Percentiles rank a stretch among this genome's conserved stretches.
Conservation (phyloP, 768 basidiomycete genomes). For the Leccinum olivaceopallidum region DNA sequence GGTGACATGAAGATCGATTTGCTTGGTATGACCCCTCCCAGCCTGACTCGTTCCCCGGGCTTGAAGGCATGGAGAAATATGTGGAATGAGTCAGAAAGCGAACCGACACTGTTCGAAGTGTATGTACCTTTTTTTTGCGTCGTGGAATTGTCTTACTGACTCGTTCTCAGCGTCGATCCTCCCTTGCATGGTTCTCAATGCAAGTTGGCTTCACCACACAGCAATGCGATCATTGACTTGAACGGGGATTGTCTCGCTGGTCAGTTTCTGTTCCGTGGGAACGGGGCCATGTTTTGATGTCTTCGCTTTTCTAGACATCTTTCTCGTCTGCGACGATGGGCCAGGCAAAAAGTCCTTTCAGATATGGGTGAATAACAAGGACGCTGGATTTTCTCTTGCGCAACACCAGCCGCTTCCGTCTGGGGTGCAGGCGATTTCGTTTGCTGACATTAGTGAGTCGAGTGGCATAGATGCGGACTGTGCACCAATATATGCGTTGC, state of each 20-base stretch:
- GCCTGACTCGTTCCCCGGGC: conserved; percentile 30
- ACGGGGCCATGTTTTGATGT: conserved; percentile 1
- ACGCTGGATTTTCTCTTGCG: conserved; percentile 68
- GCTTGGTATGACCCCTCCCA: conserved; percentile 60
- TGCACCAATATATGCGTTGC: conserved; percentile 10
- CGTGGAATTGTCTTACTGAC: conserved; percentile 6
- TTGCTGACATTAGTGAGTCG: conserved; percentile 83
- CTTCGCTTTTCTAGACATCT: conserved; percentile 59
- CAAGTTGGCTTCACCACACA: conserved; percentile 83
- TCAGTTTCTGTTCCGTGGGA: conserved; percentile 21
- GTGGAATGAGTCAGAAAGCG: conserved; percentile 60
- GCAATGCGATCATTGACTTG: conserved; percentile 91
- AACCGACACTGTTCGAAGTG: conserved; percentile 65
- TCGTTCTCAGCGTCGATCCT: conserved; percentile 49
- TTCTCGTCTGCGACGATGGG: conserved; percentile 80
- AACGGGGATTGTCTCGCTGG: conserved; percentile 96
- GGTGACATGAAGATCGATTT: conserved; percentile 91
- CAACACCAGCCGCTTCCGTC: conserved; percentile 68
- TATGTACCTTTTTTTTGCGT: conserved; percentile 35
- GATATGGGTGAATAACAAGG: conserved; percentile 90
- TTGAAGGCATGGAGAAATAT: conserved; percentile 81
- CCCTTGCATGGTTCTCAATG: conserved; percentile 68
- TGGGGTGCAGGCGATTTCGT: conserved; percentile 77
- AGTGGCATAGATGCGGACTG: neutral
- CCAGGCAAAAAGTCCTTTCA: conserved; percentile 68